Evolutionary conservation across 2,329 filamentous ascomycete species (phyloP), one percentile per base, ranked within the genome.

Genomic region (Acrocalymma vagum): DNA sequence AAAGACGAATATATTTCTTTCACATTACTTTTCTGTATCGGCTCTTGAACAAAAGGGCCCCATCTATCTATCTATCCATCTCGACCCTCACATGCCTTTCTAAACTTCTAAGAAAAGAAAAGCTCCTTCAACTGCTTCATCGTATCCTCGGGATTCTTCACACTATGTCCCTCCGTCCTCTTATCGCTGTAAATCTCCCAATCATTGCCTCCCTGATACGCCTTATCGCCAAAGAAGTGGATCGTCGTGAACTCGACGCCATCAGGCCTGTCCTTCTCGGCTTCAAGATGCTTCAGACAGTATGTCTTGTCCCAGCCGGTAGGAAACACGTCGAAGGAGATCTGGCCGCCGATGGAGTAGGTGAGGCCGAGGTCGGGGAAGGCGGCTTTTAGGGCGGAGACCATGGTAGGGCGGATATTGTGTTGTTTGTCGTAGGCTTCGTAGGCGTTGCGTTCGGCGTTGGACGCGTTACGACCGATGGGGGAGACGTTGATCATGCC

Each of bases 211-310:
- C 94, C 93, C 70, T 86, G 74, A 67, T 84, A 85, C 17, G 89
- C 89, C 85, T 97, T 99, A 80, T 99, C 94, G 54, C 94, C 94
- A 63, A 97, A 99, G 82, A 97, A 97, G 79, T 97, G 94, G 58
- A 97, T 87, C 29, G 83, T 93, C 57, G 84, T 89, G 79, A 93
- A 97, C 16, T 85, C 75, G 51, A 95, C 77, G 49, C 87, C 86
- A 62, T 83, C 85, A 26, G 81, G 78, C 69, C 71, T 54, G 13
- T 72, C 68, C 61, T 87, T 85, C 71, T 96, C 92, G 51, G 81
- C 81, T 75, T 94, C 90, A 48, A 97, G 78, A 73, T 96, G 92
- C 60, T 83, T 78, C 56, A 97, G 79, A 77, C 92, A 96, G 81
- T 96, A 99, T 8, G 90, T 96, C 85, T 97, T 99, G 77, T 99